A percentile compares a stretch with the other conserved stretches of the same genome.
Conservation (phyloP, 1,284 basidiomycete species). For the Tausonia pullulans region DNA sequence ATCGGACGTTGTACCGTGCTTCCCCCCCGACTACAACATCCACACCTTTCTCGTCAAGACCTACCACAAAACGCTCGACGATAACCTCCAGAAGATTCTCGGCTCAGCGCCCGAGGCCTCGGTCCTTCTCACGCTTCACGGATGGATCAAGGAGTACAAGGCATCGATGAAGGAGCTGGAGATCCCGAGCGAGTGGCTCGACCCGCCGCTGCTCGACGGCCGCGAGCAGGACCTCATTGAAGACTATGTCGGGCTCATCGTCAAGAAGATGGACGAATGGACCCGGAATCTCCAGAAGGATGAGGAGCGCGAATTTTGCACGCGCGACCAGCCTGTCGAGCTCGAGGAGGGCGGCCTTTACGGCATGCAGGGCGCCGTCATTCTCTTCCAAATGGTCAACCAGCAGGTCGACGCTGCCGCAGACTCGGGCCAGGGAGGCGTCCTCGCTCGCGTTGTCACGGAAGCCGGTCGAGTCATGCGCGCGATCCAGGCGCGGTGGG, state of each 20-base stretch:
- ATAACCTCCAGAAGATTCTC: constrained; percentile 59
- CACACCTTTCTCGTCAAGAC: constrained; percentile 72
- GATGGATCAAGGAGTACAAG: constrained; percentile 92
- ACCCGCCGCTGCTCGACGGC: constrained; percentile 82
- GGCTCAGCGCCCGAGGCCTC: constrained; percentile 72
- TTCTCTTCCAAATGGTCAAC: constrained; percentile 97
- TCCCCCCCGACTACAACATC: constrained; percentile 86
- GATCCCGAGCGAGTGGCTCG: constrained; percentile 65
- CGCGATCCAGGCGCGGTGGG: constrained; percentile 80
- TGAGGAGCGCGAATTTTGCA: constrained; percentile 74
- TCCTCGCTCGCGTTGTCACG: constrained; percentile 79
- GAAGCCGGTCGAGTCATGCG: constrained; percentile 87
- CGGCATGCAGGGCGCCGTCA: constrained; percentile 81
- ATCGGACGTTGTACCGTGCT: constrained; percentile 74
- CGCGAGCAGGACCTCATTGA: constrained; percentile 89
- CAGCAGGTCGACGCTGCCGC: constrained; percentile 91
- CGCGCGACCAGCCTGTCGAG: constrained; percentile 76
- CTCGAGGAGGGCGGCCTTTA: constrained; percentile 80
- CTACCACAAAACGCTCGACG: constrained; percentile 84
- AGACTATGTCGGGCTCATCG: constrained; percentile 86
- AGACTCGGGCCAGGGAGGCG: constrained; percentile 89
- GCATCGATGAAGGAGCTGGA: constrained; percentile 88
- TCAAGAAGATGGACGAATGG: constrained; percentile 96
- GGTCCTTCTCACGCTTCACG: constrained; percentile 71
- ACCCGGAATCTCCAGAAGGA: constrained; percentile 84